Evolutionary conservation across 139 green algal genomes (phyloP), one percentile per base, ranked within the genome.

Genomic region (Tetraselmis striata): DNA sequence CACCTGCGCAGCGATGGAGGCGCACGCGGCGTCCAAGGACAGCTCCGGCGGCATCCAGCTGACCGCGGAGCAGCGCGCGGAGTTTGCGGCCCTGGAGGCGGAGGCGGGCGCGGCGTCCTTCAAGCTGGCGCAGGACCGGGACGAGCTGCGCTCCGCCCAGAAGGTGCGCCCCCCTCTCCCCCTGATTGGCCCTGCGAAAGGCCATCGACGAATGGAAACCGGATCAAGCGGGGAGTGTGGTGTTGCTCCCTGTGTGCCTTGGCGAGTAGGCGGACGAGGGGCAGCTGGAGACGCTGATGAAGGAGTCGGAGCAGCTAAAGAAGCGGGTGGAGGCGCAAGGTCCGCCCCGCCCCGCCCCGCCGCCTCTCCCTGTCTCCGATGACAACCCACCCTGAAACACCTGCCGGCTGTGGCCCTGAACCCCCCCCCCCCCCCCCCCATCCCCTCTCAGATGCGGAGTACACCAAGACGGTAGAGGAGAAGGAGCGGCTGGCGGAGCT

Each of bases 51-150:
- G 32, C 24, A n/a, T 86, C 26, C 25, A 83, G 75, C 31, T 86
- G 11, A 31, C 1, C 1, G 77, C 28, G 1, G 27, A 59, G 32
- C 78, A 83, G 29, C 26, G 59, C 2, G 79, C n/a, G 27, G 83
- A 86, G 67, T 86, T 80, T 59, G 80, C 80, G 28, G 2, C 22
- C 27, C 83, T 83, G 32, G 88, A 89, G 76, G 78, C 74, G 28
- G 79, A 90, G 83, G 85, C 87, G 0, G 87, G 87, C 25, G 27
- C 82, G 26, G 82, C 82, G 79, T 88, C 87, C 30, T 80, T 85
- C 28, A 89, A 83, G 76, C 78, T 91, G 59, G 76, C 74, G 74
- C 80, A 86, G 75, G 87, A 91, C 31, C 84, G 82, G 59, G 83
- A 88, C 32, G 79, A 18, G 23, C 79, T 84, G 28, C 80, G 83